These are phyloP conservation scores for Dactylellina cionopaga DNA, from an alignment of 2,329 filamentous ascomycete species.

Conservation along the genomic window DNA sequence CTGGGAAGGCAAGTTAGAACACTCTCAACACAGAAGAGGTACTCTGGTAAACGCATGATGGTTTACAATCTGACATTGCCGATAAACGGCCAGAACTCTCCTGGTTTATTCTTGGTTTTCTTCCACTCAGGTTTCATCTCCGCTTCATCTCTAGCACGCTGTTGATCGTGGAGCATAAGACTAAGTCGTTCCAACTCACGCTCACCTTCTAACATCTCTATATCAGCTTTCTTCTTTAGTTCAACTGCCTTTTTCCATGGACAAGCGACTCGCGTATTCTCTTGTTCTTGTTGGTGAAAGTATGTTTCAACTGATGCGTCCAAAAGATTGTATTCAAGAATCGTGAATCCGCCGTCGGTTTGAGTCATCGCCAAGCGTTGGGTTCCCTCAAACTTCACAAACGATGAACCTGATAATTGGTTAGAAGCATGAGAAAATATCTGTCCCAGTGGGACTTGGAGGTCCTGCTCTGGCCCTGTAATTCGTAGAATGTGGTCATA, in stretches of 20 bases:
- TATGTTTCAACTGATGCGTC: background rate
- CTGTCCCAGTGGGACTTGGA: slow-evolving; percentile 22
- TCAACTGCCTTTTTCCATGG: slow-evolving; percentile 1
- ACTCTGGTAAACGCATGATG: no score
- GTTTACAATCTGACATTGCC: background rate
- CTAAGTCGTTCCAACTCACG: slow-evolving; percentile 14
- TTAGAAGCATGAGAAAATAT: slow-evolving; percentile 23
- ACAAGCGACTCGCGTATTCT: background rate
- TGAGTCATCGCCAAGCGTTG: slow-evolving; percentile 33
- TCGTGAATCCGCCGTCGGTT: slow-evolving; percentile 23
- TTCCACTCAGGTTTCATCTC: no score
- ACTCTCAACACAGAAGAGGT: no score
- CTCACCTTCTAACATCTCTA: background rate
- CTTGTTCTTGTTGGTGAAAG: slow-evolving; percentile 5
- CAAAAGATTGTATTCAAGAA: slow-evolving; percentile 45
- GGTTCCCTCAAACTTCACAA: slow-evolving; percentile 5
- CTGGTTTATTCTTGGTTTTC: background rate
- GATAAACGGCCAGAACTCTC: background rate
- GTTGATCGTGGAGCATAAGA: background rate
- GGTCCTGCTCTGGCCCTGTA: background rate
- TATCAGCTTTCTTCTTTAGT: background rate
- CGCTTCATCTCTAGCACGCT: background rate
- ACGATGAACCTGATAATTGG: slow-evolving; percentile 18
- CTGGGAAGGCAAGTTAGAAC: no score
- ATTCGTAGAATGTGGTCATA: slow-evolving; percentile 11